Percentiles rank a stretch among this genome's conserved stretches.
Conservation (phyloP, 2,329 filamentous ascomycete species). For the Diatrype stigma region DNA sequence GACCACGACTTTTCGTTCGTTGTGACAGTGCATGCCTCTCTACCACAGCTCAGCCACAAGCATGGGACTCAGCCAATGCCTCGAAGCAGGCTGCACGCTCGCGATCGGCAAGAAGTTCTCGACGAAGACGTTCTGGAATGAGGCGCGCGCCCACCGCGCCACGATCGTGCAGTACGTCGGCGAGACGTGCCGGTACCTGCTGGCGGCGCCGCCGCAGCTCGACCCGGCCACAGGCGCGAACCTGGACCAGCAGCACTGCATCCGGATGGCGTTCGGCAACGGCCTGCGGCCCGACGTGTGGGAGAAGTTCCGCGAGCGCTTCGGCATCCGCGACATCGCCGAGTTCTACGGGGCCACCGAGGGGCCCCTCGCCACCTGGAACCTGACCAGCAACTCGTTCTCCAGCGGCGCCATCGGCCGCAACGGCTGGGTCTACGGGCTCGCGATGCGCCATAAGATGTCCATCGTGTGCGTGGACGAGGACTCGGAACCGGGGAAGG, state of each 20-base stretch:
- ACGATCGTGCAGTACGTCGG: constrained; percentile 85
- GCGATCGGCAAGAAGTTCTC: constrained; percentile 76
- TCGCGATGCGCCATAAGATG: constrained; percentile 46
- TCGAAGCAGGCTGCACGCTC: constrained; percentile 61
- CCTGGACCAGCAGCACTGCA: constrained; percentile 67
- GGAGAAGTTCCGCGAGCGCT: constrained; percentile 77
- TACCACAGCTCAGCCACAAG: constrained; percentile 79
- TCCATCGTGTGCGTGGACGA: constrained; percentile 68
- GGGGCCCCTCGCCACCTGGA: constrained; percentile 65
- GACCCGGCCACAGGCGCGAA: constrained; percentile 62
- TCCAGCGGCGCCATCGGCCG: constrained; percentile 74
- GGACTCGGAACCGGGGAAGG: constrained; percentile 47
- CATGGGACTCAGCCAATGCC: constrained; percentile 60
- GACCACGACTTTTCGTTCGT: no score
- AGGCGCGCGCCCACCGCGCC: constrained; percentile 65
- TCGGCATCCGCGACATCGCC: constrained; percentile 66
- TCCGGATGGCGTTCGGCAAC: constrained; percentile 79
- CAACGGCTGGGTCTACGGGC: constrained; percentile 56
- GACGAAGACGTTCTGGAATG: constrained; percentile 70
- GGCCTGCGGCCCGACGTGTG: constrained; percentile 82
- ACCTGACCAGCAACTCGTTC: constrained; percentile 68
- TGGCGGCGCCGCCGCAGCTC: constrained; percentile 59
- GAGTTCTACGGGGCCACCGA: constrained; percentile 83
- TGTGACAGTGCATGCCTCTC: constrained; percentile 71
- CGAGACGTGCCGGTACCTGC: constrained; percentile 79